These are phyloP conservation scores for Vaccinium myrtillus DNA, from an alignment of 148 eudicot genomes.

Conservation along the genomic window DNA sequence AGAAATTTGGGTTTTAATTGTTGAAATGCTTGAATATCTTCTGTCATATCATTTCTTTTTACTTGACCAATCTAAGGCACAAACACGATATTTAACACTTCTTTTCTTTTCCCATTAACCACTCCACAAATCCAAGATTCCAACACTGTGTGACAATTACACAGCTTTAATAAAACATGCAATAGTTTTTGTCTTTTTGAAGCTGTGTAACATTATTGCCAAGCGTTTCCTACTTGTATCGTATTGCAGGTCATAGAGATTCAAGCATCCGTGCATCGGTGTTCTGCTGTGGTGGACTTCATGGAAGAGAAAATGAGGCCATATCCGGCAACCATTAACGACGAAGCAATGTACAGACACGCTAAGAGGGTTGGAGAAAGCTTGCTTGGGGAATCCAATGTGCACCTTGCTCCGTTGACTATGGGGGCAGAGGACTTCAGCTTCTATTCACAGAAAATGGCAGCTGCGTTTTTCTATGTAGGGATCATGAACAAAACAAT, in stretches of 20 bases:
- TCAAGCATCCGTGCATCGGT: slow-evolving; percentile 40
- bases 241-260: slow-evolving; percentile 32
- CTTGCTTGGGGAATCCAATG: slow-evolving; percentile 40
- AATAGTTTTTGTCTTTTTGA: not conserved
- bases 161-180: not conserved
- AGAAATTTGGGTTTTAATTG: not conserved
- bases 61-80: no score
- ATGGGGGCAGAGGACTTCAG: slow-evolving; percentile 52
- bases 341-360: slow-evolving; percentile 28
- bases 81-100: not conserved
- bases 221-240: not conserved
- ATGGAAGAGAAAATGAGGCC: slow-evolving; percentile 35
- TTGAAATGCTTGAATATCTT: not conserved
- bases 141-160: not conserved
- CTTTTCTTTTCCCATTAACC: not conserved
- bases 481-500: slow-evolving; percentile 30
- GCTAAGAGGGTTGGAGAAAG: slow-evolving; percentile 19
- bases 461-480: slow-evolving; percentile 25
- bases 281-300: slow-evolving; percentile 39
- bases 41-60: no score
- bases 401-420: slow-evolving; percentile 7
- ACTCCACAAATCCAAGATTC: not conserved
- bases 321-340: slow-evolving; percentile 38
- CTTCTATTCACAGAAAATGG: slow-evolving; percentile 36
- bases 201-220: not conserved